These are phyloP conservation scores for Cryphonectria nitschkei DNA, from an alignment of 2,329 filamentous ascomycete genomes.

Conservation along the genomic window DNA sequence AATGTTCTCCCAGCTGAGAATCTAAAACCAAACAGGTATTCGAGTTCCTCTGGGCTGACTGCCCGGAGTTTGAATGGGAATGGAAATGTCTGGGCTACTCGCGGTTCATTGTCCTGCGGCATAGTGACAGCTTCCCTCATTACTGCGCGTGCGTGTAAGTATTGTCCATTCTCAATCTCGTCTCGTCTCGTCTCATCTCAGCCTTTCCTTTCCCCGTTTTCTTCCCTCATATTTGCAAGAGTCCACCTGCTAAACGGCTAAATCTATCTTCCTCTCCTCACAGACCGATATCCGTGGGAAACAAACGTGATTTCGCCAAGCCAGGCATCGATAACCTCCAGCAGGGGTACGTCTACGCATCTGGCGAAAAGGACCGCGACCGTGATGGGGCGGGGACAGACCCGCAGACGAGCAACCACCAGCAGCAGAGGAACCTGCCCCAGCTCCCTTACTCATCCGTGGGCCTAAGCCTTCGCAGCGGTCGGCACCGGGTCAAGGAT, in stretches of 20 bases:
- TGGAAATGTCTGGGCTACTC: slow-evolving; percentile 44
- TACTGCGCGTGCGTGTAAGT: slow-evolving; percentile 44
- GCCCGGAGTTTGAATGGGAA: slow-evolving; percentile 42
- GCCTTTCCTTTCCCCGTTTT: not conserved
- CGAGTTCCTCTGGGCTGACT: slow-evolving; percentile 44
- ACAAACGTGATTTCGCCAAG: slow-evolving; percentile 41
- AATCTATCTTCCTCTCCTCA: not conserved
- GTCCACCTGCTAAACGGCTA: not conserved
- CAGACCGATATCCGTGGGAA: slow-evolving; percentile 41
- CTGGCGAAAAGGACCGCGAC: slow-evolving; percentile 38
- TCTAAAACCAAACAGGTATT: slow-evolving; percentile 36
- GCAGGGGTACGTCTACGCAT: slow-evolving; percentile 41
- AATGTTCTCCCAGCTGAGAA: not conserved
- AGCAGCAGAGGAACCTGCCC: slow-evolving; percentile 33
- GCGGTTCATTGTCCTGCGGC: slow-evolving; percentile 43
- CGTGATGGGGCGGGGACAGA: slow-evolving; percentile 21
- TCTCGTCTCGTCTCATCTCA: slow-evolving; percentile 13
- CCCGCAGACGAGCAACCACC: slow-evolving; percentile 33
- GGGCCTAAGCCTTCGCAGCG: slow-evolving; percentile 39
- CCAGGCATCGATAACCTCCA: slow-evolving; percentile 43
- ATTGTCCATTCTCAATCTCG: not conserved
- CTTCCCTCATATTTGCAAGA: no score
- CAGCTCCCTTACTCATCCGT: slow-evolving; percentile 41
- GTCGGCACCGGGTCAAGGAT: slow-evolving; percentile 40
- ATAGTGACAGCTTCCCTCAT: slow-evolving; percentile 42